These are phyloP conservation scores for Nannizziopsis barbatae DNA, from an alignment of 2,329 filamentous ascomycete genomes.

Conservation along the genomic window DNA sequence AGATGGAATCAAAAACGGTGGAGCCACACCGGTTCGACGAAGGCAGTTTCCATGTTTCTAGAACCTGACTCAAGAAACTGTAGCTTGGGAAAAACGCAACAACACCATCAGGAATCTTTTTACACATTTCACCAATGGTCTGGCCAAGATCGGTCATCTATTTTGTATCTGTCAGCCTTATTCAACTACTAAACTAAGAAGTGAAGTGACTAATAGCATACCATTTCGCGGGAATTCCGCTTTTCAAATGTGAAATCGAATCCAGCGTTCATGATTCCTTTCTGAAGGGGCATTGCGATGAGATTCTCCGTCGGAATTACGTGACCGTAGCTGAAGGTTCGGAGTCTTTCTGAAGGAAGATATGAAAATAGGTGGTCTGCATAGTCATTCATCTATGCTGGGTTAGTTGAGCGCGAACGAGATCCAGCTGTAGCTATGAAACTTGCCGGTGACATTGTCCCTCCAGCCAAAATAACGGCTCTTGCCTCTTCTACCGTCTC, in stretches of 20 bases:
- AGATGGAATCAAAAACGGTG: conserved; percentile 25
- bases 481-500: conserved; percentile 74
- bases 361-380: conserved; percentile 74
- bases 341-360: conserved; percentile 51
- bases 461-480: conserved; percentile 81
- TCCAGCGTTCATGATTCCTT: conserved; percentile 37
- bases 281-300: conserved; percentile 59
- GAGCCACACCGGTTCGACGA: conserved; percentile 21
- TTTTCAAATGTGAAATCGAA: conserved; percentile 86
- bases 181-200: not conserved
- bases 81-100: conserved; percentile 97
- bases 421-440: not conserved
- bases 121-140: conserved; percentile 59
- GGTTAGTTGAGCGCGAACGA: not conserved
- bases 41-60: conserved; percentile 48
- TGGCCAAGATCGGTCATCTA: conserved; percentile 60
- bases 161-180: conserved; percentile 1
- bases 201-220: conserved; percentile 19
- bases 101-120: conserved; percentile 71
- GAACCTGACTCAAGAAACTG: conserved; percentile 69
- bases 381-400: conserved; percentile 65
- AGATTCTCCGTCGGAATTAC: conserved; percentile 78
- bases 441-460: conserved; percentile 80
- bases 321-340: conserved; percentile 83
- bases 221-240: conserved; percentile 56